Evolutionary conservation across 2,329 filamentous ascomycete genomes (phyloP), one percentile per base, ranked within the genome.

Genomic region (Ambrosiella beaveri): DNA sequence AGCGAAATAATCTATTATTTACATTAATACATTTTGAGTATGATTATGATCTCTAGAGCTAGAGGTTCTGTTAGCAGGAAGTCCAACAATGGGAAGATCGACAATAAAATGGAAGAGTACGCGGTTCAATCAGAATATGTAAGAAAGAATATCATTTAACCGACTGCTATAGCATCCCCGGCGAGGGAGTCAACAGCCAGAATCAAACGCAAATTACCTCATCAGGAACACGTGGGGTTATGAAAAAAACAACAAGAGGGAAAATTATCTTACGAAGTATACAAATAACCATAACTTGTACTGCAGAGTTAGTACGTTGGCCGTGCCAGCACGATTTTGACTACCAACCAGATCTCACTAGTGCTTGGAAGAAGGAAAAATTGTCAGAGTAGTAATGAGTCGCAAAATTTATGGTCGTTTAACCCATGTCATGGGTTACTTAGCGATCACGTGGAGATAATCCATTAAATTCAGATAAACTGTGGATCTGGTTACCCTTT

Each of bases 201-300:
- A 79, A 85, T 96, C 89, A 94, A 91, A 91, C 89, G 90, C 89
- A 96, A 96, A 96, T 95, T 95, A 70, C 86, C 76, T 85, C 89
- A 95, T 95, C 90, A 87, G 85, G 64, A 65, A 65, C 69, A 62
- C 60, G 60, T 45, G 27, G 37, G 39, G 49, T 61, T 62, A 59
- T 41, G 59, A 49, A 15, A 37, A 11, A 51, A 49, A 50, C 3
- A 56, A 57, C 59, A 53, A 58, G 57, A 62, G 56, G 15, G 36
- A 41, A 41, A 64, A 63, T 62, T 64, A 66, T 63, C 66, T 65
- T 61, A 61, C 55, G 6, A 53, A 59, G 8, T 27, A 27, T 27
- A 27, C 27, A 27, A 27, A 27, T 27, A 27, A 27, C 27, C 3
- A 27, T 27, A 27, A 27, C 3, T 27, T 27, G 27, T 27, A 27